A percentile compares a stretch with the other conserved stretches of the same genome.
Conservation (phyloP, 2,329 filamentous ascomycete genomes). For the Neonectria hederae region DNA sequence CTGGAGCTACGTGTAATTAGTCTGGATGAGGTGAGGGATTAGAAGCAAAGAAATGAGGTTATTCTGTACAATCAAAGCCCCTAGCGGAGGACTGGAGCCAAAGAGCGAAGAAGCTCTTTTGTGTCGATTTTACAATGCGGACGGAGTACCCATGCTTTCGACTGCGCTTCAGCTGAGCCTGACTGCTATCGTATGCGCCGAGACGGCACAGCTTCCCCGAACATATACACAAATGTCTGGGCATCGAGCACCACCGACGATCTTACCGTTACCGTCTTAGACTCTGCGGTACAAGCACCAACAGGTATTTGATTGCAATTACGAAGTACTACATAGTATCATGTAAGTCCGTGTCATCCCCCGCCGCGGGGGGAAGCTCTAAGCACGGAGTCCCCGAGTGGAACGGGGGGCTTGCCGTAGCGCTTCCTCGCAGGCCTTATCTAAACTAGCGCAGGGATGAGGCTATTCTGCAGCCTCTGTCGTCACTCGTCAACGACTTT, state of each 20-base stretch:
- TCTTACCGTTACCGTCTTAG: neutral
- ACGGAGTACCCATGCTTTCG: too few relatives aligned
- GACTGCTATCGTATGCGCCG: neutral
- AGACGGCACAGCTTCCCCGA: neutral
- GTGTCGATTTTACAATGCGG: too few relatives aligned
- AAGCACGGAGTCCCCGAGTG: conserved; percentile 8
- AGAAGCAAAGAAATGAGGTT: neutral
- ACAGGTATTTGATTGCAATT: too few relatives aligned
- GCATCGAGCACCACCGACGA: neutral
- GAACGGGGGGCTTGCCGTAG: neutral
- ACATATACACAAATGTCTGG: neutral
- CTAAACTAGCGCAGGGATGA: conserved; percentile 9
- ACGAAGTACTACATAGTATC: too few relatives aligned
- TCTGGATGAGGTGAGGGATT: neutral
- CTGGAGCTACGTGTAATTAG: neutral
- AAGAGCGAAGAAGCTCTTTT: too few relatives aligned
- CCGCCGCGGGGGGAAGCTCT: neutral
- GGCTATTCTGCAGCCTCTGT: conserved; percentile 6
- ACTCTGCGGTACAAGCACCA: too few relatives aligned
- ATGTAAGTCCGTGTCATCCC: neutral
- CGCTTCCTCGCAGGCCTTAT: neutral
- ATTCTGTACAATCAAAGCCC: neutral
- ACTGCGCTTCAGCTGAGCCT: neutral
- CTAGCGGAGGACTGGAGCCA: neutral
- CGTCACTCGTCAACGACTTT: neutral